A percentile compares a stretch with the other conserved stretches of the same genome.
phyloP scores from a whole-genome alignment of 2,329 filamentous ascomycete genomes.

The Colletotrichum tofieldiae region DNA sequence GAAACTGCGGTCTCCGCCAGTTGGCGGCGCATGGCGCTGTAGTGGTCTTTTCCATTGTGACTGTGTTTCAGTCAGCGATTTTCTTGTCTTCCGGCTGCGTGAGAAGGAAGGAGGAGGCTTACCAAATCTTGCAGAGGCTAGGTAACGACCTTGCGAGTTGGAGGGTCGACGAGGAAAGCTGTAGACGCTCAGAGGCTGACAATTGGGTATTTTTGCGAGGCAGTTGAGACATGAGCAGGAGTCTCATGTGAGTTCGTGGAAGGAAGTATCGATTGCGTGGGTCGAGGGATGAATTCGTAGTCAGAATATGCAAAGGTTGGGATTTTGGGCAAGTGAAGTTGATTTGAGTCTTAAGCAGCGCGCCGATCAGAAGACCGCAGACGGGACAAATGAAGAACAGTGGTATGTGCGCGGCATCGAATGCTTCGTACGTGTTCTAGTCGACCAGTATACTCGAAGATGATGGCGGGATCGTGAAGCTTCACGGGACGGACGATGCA shows the following conservation, averaged over 20 bases:
- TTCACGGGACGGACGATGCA: neutral
- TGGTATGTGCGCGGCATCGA: neutral
- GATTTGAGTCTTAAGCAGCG: neutral
- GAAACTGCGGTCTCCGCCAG: constrained; percentile 28
- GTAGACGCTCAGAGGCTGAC: neutral
- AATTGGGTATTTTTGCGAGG: neutral
- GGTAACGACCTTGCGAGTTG: neutral
- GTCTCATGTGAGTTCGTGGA: neutral
- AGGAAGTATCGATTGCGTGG: too few relatives aligned
- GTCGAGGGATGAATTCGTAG: neutral
- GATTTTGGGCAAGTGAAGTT: neutral
- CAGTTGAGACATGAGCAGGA: neutral
- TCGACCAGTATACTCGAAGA: neutral
- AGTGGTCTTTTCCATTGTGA: constrained; percentile 16
- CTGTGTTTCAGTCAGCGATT: neutral
- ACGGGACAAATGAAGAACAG: neutral
- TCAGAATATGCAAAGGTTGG: neutral
- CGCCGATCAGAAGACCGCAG: neutral
- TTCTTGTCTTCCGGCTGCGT: neutral
- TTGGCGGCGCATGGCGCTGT: constrained; percentile 16
- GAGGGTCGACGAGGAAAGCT: too few relatives aligned
- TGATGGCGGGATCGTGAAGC: neutral
- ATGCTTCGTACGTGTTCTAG: neutral
- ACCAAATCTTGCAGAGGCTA: neutral
- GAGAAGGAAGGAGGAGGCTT: neutral